A percentile compares a stretch with the other conserved stretches of the same genome.
These are phyloP conservation scores for Physaria fendleri DNA, from an alignment of 345 rosid genomes.

Conservation along the genomic window DNA sequence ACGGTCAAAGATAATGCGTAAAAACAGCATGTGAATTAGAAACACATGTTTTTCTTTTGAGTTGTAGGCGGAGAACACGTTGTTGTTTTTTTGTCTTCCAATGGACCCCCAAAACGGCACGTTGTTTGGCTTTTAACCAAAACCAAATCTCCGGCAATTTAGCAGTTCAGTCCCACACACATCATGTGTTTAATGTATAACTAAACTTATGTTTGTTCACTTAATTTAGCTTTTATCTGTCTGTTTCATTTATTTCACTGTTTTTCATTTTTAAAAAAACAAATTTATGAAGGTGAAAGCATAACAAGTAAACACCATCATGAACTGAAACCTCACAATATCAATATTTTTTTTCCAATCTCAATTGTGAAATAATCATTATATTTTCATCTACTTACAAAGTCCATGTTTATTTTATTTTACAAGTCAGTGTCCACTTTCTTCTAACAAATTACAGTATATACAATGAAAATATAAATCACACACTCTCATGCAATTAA, in stretches of 20 bases:
- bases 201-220: slow-evolving; percentile 14
- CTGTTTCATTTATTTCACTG: slow-evolving; percentile 5
- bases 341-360: neutral
- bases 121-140: slow-evolving; percentile 23
- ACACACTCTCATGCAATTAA: slow-evolving; percentile 23
- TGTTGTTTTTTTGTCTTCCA: slow-evolving; percentile 5
- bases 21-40: slow-evolving; percentile 19
- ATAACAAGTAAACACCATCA: neutral
- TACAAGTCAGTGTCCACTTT: slow-evolving; percentile 1
- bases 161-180: slow-evolving; percentile 22
- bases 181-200: slow-evolving; percentile 26
- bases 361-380: neutral
- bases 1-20: slow-evolving; percentile 17
- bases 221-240: slow-evolving; percentile 11
- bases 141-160: slow-evolving; percentile 13
- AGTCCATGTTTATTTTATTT: neutral
- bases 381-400: neutral
- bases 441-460: neutral
- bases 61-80: slow-evolving; percentile 27
- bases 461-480: neutral
- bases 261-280: neutral
- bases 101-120: slow-evolving; percentile 27
- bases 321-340: neutral
- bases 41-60: slow-evolving; percentile 23
- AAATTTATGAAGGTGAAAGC: slow-evolving; percentile 4